Evolutionary conservation across 352 stramenopile species (phyloP), one percentile per base, ranked within the genome.

Genomic region (Phytophthora pinifolia): DNA sequence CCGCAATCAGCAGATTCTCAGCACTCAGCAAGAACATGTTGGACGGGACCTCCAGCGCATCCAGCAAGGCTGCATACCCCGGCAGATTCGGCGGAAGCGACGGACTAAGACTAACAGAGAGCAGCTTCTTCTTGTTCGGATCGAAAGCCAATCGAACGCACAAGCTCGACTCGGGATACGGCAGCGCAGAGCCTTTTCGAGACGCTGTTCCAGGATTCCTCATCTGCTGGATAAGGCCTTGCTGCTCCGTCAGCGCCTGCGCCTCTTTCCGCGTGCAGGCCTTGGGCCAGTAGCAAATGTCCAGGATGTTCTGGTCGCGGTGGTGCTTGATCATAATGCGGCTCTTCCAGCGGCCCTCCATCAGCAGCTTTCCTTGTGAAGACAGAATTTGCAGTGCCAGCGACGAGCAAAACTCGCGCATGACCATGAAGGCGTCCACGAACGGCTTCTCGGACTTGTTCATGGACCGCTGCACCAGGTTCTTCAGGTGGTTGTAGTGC

Each of bases 401-500:
- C 12, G 78, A 85, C 29, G 79, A 91, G 45, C 82, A 92, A 48
- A 94, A 94, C 53, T 92, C 80, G 17, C 79, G 72, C 83, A 94
- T 90, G 43, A 94, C 76, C 42, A 74, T 70, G 49, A 90, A 89
- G 10, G 84, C 84, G 49, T 88, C 79, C 18, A 92, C 71, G 18
- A 94, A 89, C 7, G 84, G 84, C 35, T 65, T 77, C 9, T 79
- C 66, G n/a, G 84, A 89, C 54, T 90, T 85, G 65, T 92, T 92
- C 76, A 94, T 91, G n/a, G 74, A 67, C 27, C 79, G 82, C 47
- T 94, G 84, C 41, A 94, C 80, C 25, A 94, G 66, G 46, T 92
- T 90, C 53, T 86, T 87, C 42, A 94, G 57, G 54, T 94, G 84
- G 43, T 88, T 86, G 65, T 89, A 91, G 53, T 94, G 82, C 6